phyloP scores from a whole-genome alignment of 768 basidiomycete genomes.

The Phanerochaete carnosa region DNA sequence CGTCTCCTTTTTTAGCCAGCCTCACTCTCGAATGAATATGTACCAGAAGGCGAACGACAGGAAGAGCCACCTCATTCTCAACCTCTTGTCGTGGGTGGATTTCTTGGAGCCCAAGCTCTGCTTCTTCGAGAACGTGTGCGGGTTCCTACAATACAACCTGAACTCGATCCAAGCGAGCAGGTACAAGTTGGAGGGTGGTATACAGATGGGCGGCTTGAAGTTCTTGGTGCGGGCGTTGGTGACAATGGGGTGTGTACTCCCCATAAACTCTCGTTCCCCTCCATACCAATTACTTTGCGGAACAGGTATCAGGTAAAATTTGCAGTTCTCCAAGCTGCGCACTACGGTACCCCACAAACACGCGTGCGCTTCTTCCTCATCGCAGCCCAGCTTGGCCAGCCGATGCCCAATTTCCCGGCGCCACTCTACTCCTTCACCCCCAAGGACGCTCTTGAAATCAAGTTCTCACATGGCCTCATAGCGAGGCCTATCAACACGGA shows the following conservation, averaged over 20 bases:
- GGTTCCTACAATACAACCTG: conserved; percentile 40
- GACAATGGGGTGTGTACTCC: conserved; percentile 52
- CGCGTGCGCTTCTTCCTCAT: conserved; percentile 49
- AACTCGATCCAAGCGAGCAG: conserved; percentile 32
- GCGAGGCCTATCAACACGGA: conserved; percentile 44
- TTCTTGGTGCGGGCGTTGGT: conserved; percentile 57
- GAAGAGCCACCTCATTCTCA: conserved; percentile 69
- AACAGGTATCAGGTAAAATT: conserved; percentile 43
- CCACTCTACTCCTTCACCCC: conserved; percentile 42
- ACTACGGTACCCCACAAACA: conserved; percentile 45
- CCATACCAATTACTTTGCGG: not conserved
- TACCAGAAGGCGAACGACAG: conserved; percentile 61
- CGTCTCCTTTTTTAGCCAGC: conserved; percentile 47
- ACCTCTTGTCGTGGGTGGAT: conserved; percentile 44
- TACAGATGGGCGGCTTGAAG: conserved; percentile 74
- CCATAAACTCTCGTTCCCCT: not conserved
- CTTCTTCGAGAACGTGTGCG: conserved; percentile 47
- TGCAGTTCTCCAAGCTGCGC: conserved; percentile 42
- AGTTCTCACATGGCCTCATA: conserved; percentile 37
- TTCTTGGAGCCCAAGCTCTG: conserved; percentile 39
- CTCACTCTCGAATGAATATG: conserved; percentile 73
- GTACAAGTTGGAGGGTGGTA: conserved; percentile 56
- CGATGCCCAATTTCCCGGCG: conserved; percentile 37
- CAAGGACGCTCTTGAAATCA: conserved; percentile 46
- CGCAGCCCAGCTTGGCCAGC: conserved; percentile 33